phyloP scores from a whole-genome alignment of 148 eudicot genomes.

The Euryodendron excelsum region DNA sequence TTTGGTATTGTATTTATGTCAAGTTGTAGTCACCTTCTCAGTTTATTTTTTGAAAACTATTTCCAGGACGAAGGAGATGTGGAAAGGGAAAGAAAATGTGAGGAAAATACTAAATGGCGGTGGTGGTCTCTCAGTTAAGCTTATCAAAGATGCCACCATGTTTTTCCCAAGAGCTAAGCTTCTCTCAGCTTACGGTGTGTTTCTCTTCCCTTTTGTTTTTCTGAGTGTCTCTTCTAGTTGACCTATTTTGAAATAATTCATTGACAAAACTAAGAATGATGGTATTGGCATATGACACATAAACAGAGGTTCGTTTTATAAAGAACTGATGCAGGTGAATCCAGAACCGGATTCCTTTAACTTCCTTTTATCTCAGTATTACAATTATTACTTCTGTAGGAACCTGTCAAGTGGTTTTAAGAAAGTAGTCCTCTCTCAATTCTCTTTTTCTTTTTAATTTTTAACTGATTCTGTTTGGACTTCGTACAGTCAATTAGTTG shows the following conservation, averaged over 20 bases:
- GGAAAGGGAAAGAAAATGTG: slow-evolving; percentile 34
- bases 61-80: slow-evolving; percentile 40
- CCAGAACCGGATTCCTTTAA: too few species aligned
- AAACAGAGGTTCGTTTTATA: too few species aligned
- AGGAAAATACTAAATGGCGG: slow-evolving; percentile 86
- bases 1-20: background rate
- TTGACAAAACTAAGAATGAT: too few species aligned
- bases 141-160: slow-evolving; percentile 42
- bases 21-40: background rate
- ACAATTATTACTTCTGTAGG: too few species aligned
- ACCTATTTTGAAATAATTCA: background rate
- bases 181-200: slow-evolving; percentile 83
- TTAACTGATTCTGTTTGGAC: too few species aligned
- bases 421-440: too few species aligned
- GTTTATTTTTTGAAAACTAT: background rate
- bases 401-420: too few species aligned
- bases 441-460: too few species aligned
- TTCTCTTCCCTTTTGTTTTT: background rate
- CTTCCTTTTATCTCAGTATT: too few species aligned
- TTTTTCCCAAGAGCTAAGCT: slow-evolving; percentile 68
- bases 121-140: slow-evolving; percentile 66
- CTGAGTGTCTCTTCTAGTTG: background rate
- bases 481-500: too few species aligned
- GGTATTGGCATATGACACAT: too few species aligned
- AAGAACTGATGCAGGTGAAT: too few species aligned